Evolutionary conservation across 2,329 filamentous ascomycete species (phyloP).

Genomic region (Ciborinia camelliae): DNA sequence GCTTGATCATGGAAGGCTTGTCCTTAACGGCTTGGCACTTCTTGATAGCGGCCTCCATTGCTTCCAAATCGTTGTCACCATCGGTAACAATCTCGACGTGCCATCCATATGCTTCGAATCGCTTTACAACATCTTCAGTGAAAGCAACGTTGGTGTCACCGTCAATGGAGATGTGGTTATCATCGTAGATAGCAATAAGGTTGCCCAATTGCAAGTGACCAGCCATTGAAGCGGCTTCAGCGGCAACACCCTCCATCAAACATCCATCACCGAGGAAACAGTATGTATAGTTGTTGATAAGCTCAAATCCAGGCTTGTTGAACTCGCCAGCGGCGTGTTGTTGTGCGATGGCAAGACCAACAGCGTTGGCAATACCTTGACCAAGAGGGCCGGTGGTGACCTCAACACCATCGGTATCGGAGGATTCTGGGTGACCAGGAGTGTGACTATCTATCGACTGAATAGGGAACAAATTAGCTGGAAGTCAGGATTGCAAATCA

Average conservation of each 20-base stretch:
- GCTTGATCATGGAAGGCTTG: constrained; percentile 96
- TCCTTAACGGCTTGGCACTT: constrained; percentile 83
- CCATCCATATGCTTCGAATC: constrained; percentile 98
- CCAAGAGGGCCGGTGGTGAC: constrained; percentile 97
- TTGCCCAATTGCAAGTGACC: constrained; percentile 98
- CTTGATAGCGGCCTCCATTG: constrained; percentile 84
- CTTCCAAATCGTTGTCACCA: constrained; percentile 83
- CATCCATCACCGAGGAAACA: constrained; percentile 96
- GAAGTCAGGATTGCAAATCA: background rate
- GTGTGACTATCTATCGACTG: constrained; percentile 67
- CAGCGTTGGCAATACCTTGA: constrained; percentile 95
- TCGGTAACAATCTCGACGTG: constrained; percentile 80
- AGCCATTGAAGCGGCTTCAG: constrained; percentile 86
- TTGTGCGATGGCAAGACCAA: constrained; percentile 96
- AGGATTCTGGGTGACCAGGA: constrained; percentile 91
- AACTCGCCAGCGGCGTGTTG: constrained; percentile 85
- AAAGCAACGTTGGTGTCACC: constrained; percentile 95
- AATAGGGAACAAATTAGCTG: constrained; percentile 14
- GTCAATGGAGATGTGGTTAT: constrained; percentile 96
- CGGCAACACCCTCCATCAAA: constrained; percentile 95
- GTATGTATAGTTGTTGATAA: constrained; percentile 97
- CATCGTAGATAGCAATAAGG: constrained; percentile 94
- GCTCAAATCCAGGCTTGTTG: constrained; percentile 92
- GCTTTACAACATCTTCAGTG: constrained; percentile 92
- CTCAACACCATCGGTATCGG: constrained; percentile 95